Base-by-base conservation (phyloP, 768 basidiomycete species). In the Mycena vulgaris region DNA sequence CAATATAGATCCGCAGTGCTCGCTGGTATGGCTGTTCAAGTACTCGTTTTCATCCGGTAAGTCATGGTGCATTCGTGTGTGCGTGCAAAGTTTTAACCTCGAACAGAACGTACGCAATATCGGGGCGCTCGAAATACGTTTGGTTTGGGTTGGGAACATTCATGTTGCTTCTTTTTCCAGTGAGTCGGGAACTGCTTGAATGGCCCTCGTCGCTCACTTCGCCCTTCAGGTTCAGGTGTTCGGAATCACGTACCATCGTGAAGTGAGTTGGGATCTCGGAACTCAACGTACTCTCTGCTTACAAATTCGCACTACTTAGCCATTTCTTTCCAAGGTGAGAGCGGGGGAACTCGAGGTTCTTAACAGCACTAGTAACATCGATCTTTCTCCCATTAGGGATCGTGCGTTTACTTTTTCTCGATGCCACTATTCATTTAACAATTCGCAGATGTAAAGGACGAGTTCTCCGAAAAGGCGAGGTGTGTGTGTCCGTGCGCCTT, bases 1-100 rank as follows among this genome's bases (percentile, higher is more conserved):
- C 37, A 28, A 58, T 16, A 25, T n/a, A 2, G 3, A 23, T 62
- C 11, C 21, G 17, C 57, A 69, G 68, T 69, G 61, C 57, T 69
- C 37, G 62, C 68, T 21, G 55, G 62, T 8, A 64, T 69, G 56
- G 62, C 68, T 3, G 68, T 69, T 7, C 68, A 69, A 42, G 28
- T 51, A 4, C 61, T 69, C 35, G 47, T 69, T 7, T 63, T 69
- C 17, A 69, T 63, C 27, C 67, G 67, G 60, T 68, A 33, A 39
- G 47, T 57, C 55, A 23, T 25, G 23, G 47, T 40, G n/a, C n/a
- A n/a, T n/a, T n/a, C n/a, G n/a, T n/a, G n/a, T n/a, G n/a, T n/a
- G n/a, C n/a, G n/a, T n/a, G n/a, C n/a, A n/a, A n/a, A n/a, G n/a
- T n/a, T n/a, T n/a, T n/a, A n/a, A 16, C 40, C 16, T 27, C 27